These are phyloP conservation scores for Cucurbita ficifolia DNA, from an alignment of 306 rosid species.

Conservation along the genomic window DNA sequence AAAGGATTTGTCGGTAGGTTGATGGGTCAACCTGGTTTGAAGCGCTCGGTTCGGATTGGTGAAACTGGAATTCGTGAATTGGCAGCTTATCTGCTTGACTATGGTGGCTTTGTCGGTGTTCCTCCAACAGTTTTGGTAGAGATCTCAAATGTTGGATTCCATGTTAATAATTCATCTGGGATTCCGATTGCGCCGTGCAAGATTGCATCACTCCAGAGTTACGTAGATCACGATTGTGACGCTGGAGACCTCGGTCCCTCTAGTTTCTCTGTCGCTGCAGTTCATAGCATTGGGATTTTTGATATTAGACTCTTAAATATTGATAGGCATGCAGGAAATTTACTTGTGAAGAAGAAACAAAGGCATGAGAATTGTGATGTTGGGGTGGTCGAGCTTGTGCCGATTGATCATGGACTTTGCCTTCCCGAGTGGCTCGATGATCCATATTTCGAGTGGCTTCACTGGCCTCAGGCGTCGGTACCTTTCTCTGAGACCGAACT, in stretches of 20 bases:
- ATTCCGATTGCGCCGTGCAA: constrained; percentile 23
- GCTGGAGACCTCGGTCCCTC: constrained; percentile 88
- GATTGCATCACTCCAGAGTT: constrained; percentile 78
- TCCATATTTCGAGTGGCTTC: constrained; percentile 94
- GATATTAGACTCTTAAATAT: constrained; percentile 69
- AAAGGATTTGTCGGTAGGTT: constrained; percentile 45
- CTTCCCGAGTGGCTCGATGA: constrained; percentile 93
- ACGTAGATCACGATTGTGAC: constrained; percentile 63
- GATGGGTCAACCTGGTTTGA: constrained; percentile 67
- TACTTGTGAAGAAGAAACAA: constrained; percentile 57
- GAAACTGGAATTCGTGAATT: constrained; percentile 74
- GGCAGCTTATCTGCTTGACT: constrained; percentile 92
- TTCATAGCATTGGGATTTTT: constrained; percentile 64
- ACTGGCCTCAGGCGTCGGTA: constrained; percentile 83
- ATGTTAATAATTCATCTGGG: constrained; percentile 12
- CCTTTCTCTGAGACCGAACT: constrained; percentile 62
- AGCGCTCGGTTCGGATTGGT: constrained; percentile 58
- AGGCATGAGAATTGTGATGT: constrained; percentile 7
- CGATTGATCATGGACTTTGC: constrained; percentile 90
- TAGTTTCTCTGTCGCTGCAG: constrained; percentile 53
- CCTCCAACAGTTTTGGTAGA: constrained; percentile 89
- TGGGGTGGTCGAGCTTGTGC: constrained; percentile 54
- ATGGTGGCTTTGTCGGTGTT: constrained; percentile 68
- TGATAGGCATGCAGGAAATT: constrained; percentile 86
- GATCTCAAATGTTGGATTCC: constrained; percentile 51